Conservation (phyloP, 306 rosid species). For the Crotalaria pallida region DNA sequence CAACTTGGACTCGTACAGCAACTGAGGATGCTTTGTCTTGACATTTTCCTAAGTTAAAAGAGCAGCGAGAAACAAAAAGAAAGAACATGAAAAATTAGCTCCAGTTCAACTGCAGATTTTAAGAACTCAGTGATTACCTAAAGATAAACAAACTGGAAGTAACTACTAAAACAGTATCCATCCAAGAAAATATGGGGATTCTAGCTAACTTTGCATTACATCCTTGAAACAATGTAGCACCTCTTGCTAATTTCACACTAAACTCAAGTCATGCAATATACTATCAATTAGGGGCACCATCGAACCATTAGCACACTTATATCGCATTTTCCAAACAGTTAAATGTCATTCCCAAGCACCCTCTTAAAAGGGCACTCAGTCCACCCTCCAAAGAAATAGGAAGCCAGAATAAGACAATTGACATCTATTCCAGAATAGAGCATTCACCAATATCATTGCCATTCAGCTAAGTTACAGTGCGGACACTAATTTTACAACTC, state of each 20-base stretch:
- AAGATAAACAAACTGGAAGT: background rate
- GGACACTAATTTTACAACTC: too few species aligned
- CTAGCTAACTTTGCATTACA: background rate
- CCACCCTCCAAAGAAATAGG: background rate
- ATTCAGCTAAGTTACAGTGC: too few species aligned
- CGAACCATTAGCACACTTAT: background rate
- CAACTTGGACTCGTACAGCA: slow-evolving; percentile 89
- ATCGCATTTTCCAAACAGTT: background rate
- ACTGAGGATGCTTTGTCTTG: slow-evolving; percentile 96
- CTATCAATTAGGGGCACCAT: background rate
- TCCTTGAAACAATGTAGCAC: background rate
- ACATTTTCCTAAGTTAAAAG: slow-evolving; percentile 66
- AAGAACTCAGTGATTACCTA: background rate
- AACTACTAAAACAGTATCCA: background rate
- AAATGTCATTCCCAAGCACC: background rate
- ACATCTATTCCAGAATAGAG: background rate
- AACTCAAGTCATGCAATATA: background rate
- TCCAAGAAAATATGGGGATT: background rate
- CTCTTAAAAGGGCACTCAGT: background rate
- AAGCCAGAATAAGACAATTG: background rate
- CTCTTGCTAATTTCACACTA: background rate
- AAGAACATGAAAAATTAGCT: slow-evolving; percentile 3
- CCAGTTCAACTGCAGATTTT: background rate
- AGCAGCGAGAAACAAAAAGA: background rate
- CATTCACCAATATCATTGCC: background rate